These are phyloP conservation scores for Tetracladium marchalianum DNA, from an alignment of 495 filamentous ascomycete genomes.

Conservation along the genomic window DNA sequence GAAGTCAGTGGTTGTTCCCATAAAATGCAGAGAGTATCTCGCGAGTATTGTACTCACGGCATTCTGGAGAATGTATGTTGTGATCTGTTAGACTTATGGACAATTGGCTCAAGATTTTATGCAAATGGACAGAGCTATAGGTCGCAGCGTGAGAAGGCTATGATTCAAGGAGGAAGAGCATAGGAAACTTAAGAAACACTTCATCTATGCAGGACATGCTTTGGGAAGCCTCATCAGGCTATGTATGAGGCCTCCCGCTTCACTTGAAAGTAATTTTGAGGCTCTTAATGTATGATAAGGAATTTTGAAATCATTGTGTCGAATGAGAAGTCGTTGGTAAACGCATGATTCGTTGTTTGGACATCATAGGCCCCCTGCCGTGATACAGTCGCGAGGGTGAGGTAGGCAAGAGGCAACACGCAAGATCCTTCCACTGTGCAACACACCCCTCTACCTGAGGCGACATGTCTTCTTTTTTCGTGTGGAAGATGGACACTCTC, in stretches of 20 bases:
- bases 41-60: slow-evolving; percentile 15
- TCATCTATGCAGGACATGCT: slow-evolving; percentile 3
- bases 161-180: slow-evolving; percentile 10
- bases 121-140: slow-evolving; percentile 8
- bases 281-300: slow-evolving; percentile 9
- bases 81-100: slow-evolving; percentile 9
- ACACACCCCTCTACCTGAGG: background rate
- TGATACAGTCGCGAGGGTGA: background rate
- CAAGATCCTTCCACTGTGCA: background rate
- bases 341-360: slow-evolving; percentile 13
- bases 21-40: slow-evolving; percentile 7
- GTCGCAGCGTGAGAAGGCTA: slow-evolving; percentile 9
- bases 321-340: slow-evolving; percentile 5
- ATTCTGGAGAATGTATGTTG: slow-evolving; percentile 9
- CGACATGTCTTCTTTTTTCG: background rate
- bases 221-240: slow-evolving; percentile 6
- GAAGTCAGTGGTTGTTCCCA: slow-evolving; percentile 13
- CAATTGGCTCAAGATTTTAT: slow-evolving; percentile 9
- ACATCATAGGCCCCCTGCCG: slow-evolving; percentile 5
- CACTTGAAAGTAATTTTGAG: slow-evolving; percentile 6
- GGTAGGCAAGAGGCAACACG: background rate
- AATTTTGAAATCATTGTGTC: slow-evolving; percentile 9
- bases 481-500: background rate
- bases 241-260: slow-evolving; percentile 10
- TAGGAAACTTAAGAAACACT: slow-evolving; percentile 6